Percentiles rank a stretch among this genome's conserved stretches.
phyloP scores from a whole-genome alignment of 2,329 filamentous ascomycete species.

The Trichoderma endophyticum region DNA sequence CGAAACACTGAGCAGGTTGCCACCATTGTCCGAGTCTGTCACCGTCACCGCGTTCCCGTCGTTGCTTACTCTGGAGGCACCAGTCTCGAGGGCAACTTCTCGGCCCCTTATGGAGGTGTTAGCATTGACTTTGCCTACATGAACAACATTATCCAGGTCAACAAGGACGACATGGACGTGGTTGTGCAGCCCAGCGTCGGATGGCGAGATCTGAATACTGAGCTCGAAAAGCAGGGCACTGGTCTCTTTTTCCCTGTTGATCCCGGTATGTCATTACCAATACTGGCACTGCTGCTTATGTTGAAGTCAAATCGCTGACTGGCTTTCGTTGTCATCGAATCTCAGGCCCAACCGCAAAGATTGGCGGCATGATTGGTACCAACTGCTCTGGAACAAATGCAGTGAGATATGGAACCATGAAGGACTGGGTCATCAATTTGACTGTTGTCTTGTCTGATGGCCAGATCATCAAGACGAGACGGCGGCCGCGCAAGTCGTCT shows the following conservation, averaged over 20 bases:
- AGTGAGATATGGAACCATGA: constrained; percentile 81
- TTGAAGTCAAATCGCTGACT: background rate
- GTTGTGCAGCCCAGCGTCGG: constrained; percentile 87
- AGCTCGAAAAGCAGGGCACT: constrained; percentile 62
- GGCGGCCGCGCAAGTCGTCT: constrained; percentile 74
- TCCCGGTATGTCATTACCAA: constrained; percentile 55
- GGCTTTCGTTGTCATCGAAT: background rate
- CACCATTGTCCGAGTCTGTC: constrained; percentile 63
- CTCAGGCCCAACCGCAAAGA: constrained; percentile 62
- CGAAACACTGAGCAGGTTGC: constrained; percentile 59
- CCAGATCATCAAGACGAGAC: constrained; percentile 72
- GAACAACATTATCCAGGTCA: constrained; percentile 75
- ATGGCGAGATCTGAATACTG: constrained; percentile 86
- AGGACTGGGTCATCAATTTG: constrained; percentile 81
- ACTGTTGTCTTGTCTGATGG: constrained; percentile 79
- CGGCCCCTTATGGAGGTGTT: constrained; percentile 79
- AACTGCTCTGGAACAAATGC: constrained; percentile 77
- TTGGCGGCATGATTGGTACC: constrained; percentile 80
- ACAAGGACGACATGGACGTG: constrained; percentile 87
- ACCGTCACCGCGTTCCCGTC: constrained; percentile 77
- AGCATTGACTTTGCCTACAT: constrained; percentile 88
- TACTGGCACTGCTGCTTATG: too few species aligned
- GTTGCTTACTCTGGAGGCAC: constrained; percentile 84
- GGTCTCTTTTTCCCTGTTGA: constrained; percentile 91
- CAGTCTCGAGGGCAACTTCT: constrained; percentile 86